These are phyloP conservation scores for Pseudogymnoascus sp. DNA, from an alignment of 2,329 filamentous ascomycete genomes.

Conservation along the genomic window DNA sequence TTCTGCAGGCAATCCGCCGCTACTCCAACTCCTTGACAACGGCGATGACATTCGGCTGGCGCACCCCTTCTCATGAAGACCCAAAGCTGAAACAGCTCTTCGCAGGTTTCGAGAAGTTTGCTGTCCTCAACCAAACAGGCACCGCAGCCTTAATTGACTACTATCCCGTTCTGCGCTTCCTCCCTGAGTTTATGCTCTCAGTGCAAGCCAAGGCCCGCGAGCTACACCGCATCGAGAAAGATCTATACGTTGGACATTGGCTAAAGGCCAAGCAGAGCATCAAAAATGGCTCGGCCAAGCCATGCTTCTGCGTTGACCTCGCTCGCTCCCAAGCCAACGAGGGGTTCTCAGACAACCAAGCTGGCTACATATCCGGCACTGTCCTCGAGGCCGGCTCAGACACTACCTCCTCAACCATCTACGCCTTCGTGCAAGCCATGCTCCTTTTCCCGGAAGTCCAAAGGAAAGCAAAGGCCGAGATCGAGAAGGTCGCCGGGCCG, in stretches of 20 bases:
- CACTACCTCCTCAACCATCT: slow-evolving; percentile 27
- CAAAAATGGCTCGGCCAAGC: slow-evolving; percentile 9
- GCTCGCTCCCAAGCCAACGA: background rate
- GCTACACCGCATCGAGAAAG: slow-evolving; percentile 36
- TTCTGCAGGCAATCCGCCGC: slow-evolving; percentile 38
- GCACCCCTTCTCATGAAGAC: slow-evolving; percentile 27
- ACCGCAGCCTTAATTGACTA: slow-evolving; percentile 39
- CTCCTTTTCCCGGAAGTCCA: slow-evolving; percentile 30
- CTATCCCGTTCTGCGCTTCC: slow-evolving; percentile 33
- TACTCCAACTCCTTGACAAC: slow-evolving; percentile 40
- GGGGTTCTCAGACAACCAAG: background rate
- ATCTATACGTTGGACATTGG: slow-evolving; percentile 34
- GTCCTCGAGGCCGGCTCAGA: slow-evolving; percentile 28
- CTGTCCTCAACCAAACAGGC: slow-evolving; percentile 35
- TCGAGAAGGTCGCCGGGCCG: slow-evolving; percentile 35
- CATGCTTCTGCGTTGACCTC: background rate
- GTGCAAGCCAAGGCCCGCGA: slow-evolving; percentile 31
- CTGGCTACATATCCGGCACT: slow-evolving; percentile 15
- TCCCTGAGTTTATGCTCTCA: slow-evolving; percentile 36
- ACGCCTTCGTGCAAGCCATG: slow-evolving; percentile 33
- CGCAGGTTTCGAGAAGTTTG: slow-evolving; percentile 34
- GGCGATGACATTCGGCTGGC: slow-evolving; percentile 31
- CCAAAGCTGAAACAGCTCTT: slow-evolving; percentile 33
- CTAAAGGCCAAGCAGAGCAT: slow-evolving; percentile 30
- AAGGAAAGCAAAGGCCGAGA: slow-evolving; percentile 31